Evolutionary conservation across 106 monocot species (phyloP).

Genomic region (Dactylorhiza incarnata): DNA sequence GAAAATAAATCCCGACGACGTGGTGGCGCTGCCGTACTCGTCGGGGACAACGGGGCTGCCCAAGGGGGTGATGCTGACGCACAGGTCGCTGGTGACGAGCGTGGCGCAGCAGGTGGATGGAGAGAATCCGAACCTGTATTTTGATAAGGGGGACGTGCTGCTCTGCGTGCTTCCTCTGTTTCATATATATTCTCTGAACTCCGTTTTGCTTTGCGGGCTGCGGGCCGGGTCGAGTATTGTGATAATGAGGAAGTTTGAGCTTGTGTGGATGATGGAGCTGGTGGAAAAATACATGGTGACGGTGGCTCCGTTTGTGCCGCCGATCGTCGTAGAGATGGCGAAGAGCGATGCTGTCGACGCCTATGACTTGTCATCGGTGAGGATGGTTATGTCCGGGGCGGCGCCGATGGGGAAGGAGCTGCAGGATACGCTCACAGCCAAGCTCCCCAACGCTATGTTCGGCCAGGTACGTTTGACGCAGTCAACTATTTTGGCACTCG

Average conservation of each 20-base stretch:
- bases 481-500: no score
- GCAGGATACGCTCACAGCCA: conserved; percentile 26
- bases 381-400: conserved; percentile 57
- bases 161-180: conserved; percentile 63
- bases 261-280: conserved; percentile 32
- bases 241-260: conserved; percentile 50
- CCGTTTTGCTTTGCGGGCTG: conserved; percentile 55
- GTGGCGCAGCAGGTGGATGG: conserved; percentile 71
- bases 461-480: conserved; percentile 28
- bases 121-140: conserved; percentile 54
- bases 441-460: conserved; percentile 43
- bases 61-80: conserved; percentile 71
- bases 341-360: conserved; percentile 34
- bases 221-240: conserved; percentile 39
- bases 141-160: conserved; percentile 40
- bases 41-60: conserved; percentile 76
- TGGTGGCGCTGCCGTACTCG: conserved; percentile 67
- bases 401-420: conserved; percentile 73
- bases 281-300: conserved; percentile 44
- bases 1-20: conserved; percentile 34
- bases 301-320: conserved; percentile 53
- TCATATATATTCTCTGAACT: conserved; percentile 60
- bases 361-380: conserved; percentile 42
- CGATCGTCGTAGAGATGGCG: conserved; percentile 44
- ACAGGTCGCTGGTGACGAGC: conserved; percentile 45